Evolutionary conservation across 2,329 filamentous ascomycete genomes (phyloP), one percentile per base, ranked within the genome.

Genomic region (Phialophora expanda): DNA sequence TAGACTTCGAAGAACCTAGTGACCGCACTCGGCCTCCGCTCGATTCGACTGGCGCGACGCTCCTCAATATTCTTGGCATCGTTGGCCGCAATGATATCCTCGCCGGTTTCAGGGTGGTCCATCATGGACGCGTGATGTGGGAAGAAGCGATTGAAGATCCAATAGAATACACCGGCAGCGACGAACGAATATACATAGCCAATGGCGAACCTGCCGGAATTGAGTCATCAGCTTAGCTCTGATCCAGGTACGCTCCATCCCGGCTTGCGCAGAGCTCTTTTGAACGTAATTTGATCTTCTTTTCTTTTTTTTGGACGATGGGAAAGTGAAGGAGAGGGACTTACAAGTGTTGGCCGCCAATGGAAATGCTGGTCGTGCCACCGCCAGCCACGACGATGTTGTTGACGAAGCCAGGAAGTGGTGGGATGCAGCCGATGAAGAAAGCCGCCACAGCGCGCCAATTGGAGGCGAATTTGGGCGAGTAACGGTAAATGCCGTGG

Each of bases 331-430:
- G 22, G 32, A 26, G 28, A 28, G 32, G 22, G 48, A 58, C 61
- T 62, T 28, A 67, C 62, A 70, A 55, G 22, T 66, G 64, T 56
- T 69, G 69, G 55, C 69, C 69, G 44, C 69, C 69, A 1, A 66
- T 20, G 50, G 69, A 69, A 38, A 70, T 56, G n/a, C 62, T 53
- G 22, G 66, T 70, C 51, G 50, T 69, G 51, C 59, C 61, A 56
- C 56, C 12, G 30, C 69, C 69, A 2, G 69, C 66, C 17, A 53
- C 64, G 46, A 67, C 62, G 44, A 70, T 69, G 30, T 67, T 69
- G 65, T 69, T 65, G 59, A 71, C 64, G 54, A 71, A 71, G 46
- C 69, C 89, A 86, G 0, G 87, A 83, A 5, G 83, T 74, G 66
- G 62, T 44, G 65, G 67, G 41, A 57, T 65, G 44, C 64, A 70